These are phyloP conservation scores for Alternaria consortialis DNA, from an alignment of 2,329 filamentous ascomycete genomes.

Conservation along the genomic window DNA sequence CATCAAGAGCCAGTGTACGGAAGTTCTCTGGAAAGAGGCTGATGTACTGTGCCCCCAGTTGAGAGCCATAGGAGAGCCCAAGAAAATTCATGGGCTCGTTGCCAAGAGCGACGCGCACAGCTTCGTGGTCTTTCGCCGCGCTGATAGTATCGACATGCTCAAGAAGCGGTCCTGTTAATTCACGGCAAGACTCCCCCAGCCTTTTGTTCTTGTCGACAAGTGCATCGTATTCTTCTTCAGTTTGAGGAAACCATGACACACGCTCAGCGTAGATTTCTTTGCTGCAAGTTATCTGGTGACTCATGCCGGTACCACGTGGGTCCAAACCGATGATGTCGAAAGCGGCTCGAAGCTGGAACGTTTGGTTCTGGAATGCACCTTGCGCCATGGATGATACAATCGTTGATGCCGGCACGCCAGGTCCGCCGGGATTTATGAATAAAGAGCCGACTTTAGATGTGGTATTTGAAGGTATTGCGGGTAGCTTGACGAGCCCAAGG, in stretches of 20 bases:
- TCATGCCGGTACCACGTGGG: conserved; percentile 56
- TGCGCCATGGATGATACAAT: conserved; percentile 24
- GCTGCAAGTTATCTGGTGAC: conserved; percentile 54
- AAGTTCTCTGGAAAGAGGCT: conserved; percentile 56
- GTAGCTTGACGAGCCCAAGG: conserved; percentile 38
- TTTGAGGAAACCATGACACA: conserved; percentile 51
- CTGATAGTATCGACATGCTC: conserved; percentile 56
- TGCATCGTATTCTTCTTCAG: conserved; percentile 48
- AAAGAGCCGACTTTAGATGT: conserved; percentile 46
- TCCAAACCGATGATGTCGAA: conserved; percentile 59
- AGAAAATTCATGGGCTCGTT: conserved; percentile 53
- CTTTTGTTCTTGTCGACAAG: conserved; percentile 53
- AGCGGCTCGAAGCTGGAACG: conserved; percentile 24
- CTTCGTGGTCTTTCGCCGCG: conserved; percentile 47
- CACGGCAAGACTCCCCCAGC: conserved; percentile 53
- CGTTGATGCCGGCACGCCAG: conserved; percentile 46
- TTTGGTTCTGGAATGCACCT: conserved; percentile 9
- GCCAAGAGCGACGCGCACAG: conserved; percentile 45
- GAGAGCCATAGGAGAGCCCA: conserved; percentile 58
- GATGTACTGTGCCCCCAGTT: conserved; percentile 57
- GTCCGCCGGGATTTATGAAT: conserved; percentile 56
- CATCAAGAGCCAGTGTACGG: conserved; percentile 57
- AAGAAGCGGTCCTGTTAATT: conserved; percentile 52
- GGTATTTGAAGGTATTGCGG: conserved; percentile 22
- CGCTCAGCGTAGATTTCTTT: conserved; percentile 49